A percentile compares a stretch with the other conserved stretches of the same genome.
phyloP scores from a whole-genome alignment of 768 basidiomycete species.

The Hericium coralloides region DNA sequence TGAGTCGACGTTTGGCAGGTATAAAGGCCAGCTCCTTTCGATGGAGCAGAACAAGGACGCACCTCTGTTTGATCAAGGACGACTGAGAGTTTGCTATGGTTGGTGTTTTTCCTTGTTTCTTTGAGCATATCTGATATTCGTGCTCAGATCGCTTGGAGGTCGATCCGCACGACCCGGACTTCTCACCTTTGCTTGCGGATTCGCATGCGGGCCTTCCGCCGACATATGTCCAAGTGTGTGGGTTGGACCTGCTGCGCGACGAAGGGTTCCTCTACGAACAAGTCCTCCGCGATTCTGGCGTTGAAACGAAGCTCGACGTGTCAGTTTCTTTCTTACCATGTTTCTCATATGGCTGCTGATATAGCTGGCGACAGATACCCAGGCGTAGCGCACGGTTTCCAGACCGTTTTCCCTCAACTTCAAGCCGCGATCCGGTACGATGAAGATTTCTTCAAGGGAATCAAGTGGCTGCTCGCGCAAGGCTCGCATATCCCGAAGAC shows the following conservation, averaged over 20 bases:
- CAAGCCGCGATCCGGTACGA: not conserved
- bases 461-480: constrained; percentile 1
- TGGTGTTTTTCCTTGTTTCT: not conserved
- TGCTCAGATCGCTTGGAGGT: not conserved
- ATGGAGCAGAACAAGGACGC: constrained; percentile 2
- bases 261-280: constrained; percentile 2
- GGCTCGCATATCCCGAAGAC: not conserved
- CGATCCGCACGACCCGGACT: not conserved
- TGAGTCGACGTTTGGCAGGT: not conserved
- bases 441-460: not conserved
- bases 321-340: not conserved
- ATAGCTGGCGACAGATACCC: constrained; percentile 2
- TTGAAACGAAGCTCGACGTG: not conserved
- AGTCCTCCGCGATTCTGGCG: not conserved
- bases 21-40: constrained; percentile 2
- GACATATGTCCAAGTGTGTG: not conserved
- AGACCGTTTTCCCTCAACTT: not conserved
- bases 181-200: not conserved
- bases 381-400: constrained; percentile 3
- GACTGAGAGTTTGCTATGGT: not conserved
- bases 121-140: not conserved
- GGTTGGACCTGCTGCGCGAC: constrained; percentile 4
- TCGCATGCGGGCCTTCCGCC: constrained; percentile 1
- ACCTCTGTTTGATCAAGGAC: not conserved
- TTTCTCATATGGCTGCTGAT: not conserved